phyloP scores from a whole-genome alignment of 148 eudicot species.

The Rhododendron mucronatum region DNA sequence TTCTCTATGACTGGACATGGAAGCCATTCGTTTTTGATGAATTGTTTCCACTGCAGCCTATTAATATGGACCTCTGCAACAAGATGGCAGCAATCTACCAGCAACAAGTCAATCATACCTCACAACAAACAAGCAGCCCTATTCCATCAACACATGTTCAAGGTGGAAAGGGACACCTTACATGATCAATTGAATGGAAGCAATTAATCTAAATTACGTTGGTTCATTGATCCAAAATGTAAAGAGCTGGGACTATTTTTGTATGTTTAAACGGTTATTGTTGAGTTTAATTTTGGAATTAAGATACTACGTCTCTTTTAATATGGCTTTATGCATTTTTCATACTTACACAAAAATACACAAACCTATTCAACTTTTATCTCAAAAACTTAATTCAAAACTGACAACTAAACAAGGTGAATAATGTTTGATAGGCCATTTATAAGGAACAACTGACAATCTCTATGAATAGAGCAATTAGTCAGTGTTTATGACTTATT shows the following conservation, averaged over 20 bases:
- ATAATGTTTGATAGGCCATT: background rate
- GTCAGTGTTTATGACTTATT: background rate
- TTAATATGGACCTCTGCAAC: slow-evolving; percentile 67
- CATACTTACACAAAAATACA: background rate
- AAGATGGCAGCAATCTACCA: slow-evolving; percentile 63
- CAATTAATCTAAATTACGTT: background rate
- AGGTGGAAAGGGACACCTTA: slow-evolving; percentile 17
- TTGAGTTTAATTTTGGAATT: background rate
- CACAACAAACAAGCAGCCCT: slow-evolving; percentile 31
- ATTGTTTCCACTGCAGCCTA: slow-evolving; percentile 13
- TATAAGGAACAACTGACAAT: background rate
- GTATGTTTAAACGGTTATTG: background rate
- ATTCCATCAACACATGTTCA: slow-evolving; percentile 34
- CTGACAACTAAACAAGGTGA: too few relatives aligned
- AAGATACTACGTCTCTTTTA: background rate
- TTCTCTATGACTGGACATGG: too few relatives aligned
- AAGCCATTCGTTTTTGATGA: too few relatives aligned
- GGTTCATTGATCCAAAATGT: background rate
- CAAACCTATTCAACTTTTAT: too few relatives aligned
- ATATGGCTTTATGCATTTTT: background rate
- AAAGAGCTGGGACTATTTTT: background rate
- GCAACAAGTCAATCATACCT: slow-evolving; percentile 46
- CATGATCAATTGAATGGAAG: background rate
- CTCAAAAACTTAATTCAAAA: too few relatives aligned
- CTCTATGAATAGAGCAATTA: background rate